These are phyloP conservation scores for Balamuthia mandrillaris DNA, from an alignment of 208 protist genomes.

Conservation along the genomic window DNA sequence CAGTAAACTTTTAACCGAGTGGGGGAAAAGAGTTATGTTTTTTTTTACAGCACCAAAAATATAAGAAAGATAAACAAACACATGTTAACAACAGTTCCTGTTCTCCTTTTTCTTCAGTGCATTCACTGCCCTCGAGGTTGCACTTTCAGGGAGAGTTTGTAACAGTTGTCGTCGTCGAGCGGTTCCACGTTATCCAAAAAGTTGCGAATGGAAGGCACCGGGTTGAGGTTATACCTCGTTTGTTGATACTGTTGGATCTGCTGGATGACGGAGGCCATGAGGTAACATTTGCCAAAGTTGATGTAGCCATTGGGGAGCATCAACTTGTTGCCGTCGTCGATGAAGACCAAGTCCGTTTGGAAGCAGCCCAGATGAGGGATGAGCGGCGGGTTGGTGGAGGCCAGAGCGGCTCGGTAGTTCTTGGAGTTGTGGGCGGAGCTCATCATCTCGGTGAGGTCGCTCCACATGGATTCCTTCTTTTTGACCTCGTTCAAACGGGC, in stretches of 20 bases:
- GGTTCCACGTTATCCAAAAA: constrained; percentile 7
- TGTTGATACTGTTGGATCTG: constrained; percentile 42
- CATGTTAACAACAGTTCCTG: too few species aligned
- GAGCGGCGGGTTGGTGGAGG: constrained; percentile 32
- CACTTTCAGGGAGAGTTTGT: neutral
- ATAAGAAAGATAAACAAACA: too few species aligned
- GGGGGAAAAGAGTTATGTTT: too few species aligned
- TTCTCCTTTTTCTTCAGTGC: too few species aligned
- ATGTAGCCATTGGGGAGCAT: constrained; percentile 8
- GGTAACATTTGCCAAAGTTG: constrained; percentile 4
- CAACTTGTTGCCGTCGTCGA: constrained; percentile 50
- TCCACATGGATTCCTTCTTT: neutral
- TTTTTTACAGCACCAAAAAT: too few species aligned
- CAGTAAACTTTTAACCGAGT: too few species aligned
- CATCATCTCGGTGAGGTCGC: constrained; percentile 9
- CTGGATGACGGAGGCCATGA: constrained; percentile 17
- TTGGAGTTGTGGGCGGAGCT: neutral
- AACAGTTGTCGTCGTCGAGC: constrained; percentile 23
- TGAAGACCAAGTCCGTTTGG: constrained; percentile 60
- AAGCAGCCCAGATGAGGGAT: constrained; percentile 58
- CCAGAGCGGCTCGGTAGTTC: neutral
- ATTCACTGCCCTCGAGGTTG: too few species aligned
- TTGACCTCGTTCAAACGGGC: constrained; percentile 19
- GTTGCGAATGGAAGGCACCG: neutral
- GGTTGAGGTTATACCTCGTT: constrained; percentile 4